phyloP scores from a whole-genome alignment of 306 rosid genomes.

The Rosa rugosa region DNA sequence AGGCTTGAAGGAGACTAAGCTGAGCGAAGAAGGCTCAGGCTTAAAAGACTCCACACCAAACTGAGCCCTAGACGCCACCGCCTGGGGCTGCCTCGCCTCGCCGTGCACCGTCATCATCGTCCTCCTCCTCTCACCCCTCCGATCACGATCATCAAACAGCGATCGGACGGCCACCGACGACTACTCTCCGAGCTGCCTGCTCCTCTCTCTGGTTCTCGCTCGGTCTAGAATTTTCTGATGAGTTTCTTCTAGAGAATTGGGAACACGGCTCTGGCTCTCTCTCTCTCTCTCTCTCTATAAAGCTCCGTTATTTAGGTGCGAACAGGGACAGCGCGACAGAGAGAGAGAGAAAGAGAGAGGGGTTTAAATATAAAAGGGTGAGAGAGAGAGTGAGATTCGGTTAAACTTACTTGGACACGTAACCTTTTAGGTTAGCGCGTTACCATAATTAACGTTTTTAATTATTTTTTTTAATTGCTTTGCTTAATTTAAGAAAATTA shows the following conservation, averaged over 20 bases:
- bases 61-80: constrained; percentile 36
- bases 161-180: neutral
- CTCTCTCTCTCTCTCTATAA: neutral
- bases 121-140: constrained; percentile 34
- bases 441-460: no score
- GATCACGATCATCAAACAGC: constrained; percentile 33
- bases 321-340: neutral
- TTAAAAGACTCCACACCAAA: constrained; percentile 31
- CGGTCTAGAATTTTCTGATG: neutral
- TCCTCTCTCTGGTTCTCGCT: neutral
- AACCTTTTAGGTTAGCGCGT: no score
- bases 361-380: neutral
- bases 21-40: constrained; percentile 40
- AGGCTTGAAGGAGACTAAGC: constrained; percentile 33
- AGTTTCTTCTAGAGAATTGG: neutral
- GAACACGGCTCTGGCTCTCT: neutral
- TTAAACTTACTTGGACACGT: no score
- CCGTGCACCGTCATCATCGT: constrained; percentile 78
- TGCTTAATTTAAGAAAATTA: no score
- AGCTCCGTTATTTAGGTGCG: neutral
- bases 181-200: neutral
- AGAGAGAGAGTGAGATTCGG: neutral
- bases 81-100: constrained; percentile 55
- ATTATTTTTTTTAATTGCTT: no score
- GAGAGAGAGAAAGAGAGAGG: neutral